phyloP scores from a whole-genome alignment of 148 eudicot genomes.

The Silene uniflora region DNA sequence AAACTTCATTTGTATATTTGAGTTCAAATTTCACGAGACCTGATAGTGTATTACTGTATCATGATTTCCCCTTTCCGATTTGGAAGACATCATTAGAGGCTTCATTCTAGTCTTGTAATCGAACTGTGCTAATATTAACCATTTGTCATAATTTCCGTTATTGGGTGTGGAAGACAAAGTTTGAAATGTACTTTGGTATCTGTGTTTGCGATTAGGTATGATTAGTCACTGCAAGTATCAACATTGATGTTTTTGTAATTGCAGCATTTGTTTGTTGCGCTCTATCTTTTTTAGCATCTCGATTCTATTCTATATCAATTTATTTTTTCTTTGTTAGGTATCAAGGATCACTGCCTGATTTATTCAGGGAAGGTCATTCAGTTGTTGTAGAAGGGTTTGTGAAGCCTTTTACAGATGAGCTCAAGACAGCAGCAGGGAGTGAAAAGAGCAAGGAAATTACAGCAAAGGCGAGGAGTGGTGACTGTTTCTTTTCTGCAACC shows the following conservation, averaged over 20 bases:
- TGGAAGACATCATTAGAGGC: no score
- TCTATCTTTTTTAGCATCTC: background rate
- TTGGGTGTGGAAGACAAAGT: background rate
- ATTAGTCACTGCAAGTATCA: background rate
- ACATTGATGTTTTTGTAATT: background rate
- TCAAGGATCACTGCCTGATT: constrained; percentile 83
- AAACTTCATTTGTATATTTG: no score
- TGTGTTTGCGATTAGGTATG: background rate
- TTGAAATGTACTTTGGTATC: background rate
- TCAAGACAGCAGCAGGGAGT: constrained; percentile 25
- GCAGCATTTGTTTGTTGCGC: background rate
- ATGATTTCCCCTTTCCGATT: no score
- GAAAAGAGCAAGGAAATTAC: constrained; percentile 42
- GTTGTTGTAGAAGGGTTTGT: constrained; percentile 95
- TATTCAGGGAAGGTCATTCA: constrained; percentile 91
- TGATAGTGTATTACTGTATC: no score
- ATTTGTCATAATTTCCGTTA: background rate
- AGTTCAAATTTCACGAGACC: no score
- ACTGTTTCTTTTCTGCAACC: constrained; percentile 66
- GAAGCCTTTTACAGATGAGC: constrained; percentile 59
- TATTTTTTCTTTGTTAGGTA: constrained; percentile 18
- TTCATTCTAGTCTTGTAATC: no score
- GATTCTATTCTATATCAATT: background rate
- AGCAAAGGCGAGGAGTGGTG: constrained; percentile 60
- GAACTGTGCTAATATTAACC: no score